phyloP scores from a whole-genome alignment of 768 basidiomycete species.

The Tylopilus intermedius region DNA sequence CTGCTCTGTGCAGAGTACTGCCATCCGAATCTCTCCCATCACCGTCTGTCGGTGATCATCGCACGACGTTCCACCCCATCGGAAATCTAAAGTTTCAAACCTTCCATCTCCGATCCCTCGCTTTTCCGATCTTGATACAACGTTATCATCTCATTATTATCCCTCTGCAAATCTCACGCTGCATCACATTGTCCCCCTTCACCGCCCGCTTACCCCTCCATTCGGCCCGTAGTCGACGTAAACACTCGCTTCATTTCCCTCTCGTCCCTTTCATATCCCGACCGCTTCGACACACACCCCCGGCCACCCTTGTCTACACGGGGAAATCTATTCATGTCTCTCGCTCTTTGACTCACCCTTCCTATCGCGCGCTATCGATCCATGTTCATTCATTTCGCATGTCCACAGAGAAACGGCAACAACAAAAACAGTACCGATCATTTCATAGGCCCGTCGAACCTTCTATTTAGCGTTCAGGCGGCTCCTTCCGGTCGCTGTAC shows the following conservation, averaged over 20 bases:
- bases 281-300: constrained; percentile 18
- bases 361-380: constrained; percentile 20
- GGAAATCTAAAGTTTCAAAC: constrained; percentile 31
- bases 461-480: constrained; percentile 23
- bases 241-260: constrained; percentile 10
- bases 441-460: constrained; percentile 23
- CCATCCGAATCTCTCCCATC: constrained; percentile 18
- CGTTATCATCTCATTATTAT: constrained; percentile 30
- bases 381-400: constrained; percentile 22
- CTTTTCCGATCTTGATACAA: constrained; percentile 27
- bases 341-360: constrained; percentile 6
- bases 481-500: constrained; percentile 16
- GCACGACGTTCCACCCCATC: constrained; percentile 22
- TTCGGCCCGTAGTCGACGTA: constrained; percentile 23
- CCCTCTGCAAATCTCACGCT: constrained; percentile 29
- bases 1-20: constrained; percentile 25
- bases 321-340: constrained; percentile 7
- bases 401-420: background rate
- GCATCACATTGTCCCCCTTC: background rate
- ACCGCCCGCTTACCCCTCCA: background rate
- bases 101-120: constrained; percentile 29
- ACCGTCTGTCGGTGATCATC: constrained; percentile 24
- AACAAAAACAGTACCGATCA: constrained; percentile 17
- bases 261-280: constrained; percentile 1
- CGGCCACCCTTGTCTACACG: constrained; percentile 19